Evolutionary conservation across 1,284 basidiomycete species (phyloP), one percentile per base, ranked within the genome.

Genomic region (Apiotrichum laibachii): DNA sequence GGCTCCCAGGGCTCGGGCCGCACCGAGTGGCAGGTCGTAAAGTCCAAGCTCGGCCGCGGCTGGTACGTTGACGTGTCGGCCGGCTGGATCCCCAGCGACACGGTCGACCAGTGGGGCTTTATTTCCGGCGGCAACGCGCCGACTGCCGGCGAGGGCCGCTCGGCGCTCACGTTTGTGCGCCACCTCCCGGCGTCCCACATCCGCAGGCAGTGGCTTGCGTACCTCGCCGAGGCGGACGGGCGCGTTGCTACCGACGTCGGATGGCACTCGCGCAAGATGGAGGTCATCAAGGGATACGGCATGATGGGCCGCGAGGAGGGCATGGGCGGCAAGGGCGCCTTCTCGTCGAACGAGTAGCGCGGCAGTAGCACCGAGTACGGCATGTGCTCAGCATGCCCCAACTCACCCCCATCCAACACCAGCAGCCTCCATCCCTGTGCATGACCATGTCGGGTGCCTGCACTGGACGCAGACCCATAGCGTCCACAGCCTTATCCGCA

Each of bases 191-290:
- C 44, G 46, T 51, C 56, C 6, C 89, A 92, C 73, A 85, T 86
- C 2, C 84, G 87, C 71, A 81, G 89, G 53, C 73, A 74, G 37
- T 88, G 87, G 72, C 81, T 92, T 70, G 85, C 87, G 66, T 80
- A 82, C 45, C 79, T 95, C n/a, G 86, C 89, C 15, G 83, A 87
- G 63, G 86, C 88, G 13, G 90, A 91, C 66, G 92, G 92, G 1
- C 90, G 92, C 68, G 93, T 96, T 5, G 88, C 84, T 68, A 91
- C 88, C 69, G 89, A 88, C 6, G 85, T 93, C 2, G 95, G 95
- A 0, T 99, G 95, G 94, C 92, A 97, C 78, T 86, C 89, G 39
- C 81, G 92, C 54, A 99, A 99, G 81, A 94, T 97, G 92, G 94
- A 98, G 84, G 90, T 96, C 55, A 76, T 97, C 59, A 86, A 89